phyloP scores from a whole-genome alignment of 257 asterid species.

The Voacanga thouarsii region DNA sequence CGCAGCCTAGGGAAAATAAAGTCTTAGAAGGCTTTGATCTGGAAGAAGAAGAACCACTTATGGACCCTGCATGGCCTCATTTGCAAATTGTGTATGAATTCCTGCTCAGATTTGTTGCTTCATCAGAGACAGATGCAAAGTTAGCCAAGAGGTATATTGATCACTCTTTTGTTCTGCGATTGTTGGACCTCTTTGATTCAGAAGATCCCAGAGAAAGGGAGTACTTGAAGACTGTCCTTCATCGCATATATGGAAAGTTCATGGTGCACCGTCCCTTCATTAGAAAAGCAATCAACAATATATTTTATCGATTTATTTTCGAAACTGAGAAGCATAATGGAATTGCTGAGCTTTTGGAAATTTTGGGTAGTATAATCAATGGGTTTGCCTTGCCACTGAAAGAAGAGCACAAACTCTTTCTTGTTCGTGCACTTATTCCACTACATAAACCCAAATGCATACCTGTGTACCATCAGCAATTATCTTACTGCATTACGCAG shows the following conservation, averaged over 20 bases:
- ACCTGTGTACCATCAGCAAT: constrained; percentile 47
- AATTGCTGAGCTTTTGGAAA: constrained; percentile 81
- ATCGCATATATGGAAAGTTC: constrained; percentile 89
- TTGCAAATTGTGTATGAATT: constrained; percentile 82
- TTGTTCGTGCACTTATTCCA: constrained; percentile 82
- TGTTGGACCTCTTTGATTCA: constrained; percentile 85
- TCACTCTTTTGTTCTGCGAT: constrained; percentile 66
- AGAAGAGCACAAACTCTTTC: constrained; percentile 93
- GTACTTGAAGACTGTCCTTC: constrained; percentile 82
- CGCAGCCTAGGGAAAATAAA: constrained; percentile 71
- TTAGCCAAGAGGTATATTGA: constrained; percentile 86
- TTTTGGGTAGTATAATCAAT: constrained; percentile 88
- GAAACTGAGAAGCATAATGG: constrained; percentile 93
- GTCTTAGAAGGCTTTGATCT: constrained; percentile 62
- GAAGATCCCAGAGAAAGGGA: constrained; percentile 97
- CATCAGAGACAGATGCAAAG: constrained; percentile 88
- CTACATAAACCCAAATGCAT: constrained; percentile 59
- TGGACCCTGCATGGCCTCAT: constrained; percentile 94
- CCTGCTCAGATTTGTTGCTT: constrained; percentile 77
- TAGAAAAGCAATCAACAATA: constrained; percentile 73
- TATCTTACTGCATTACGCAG: constrained; percentile 47
- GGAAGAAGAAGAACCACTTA: constrained; percentile 87
- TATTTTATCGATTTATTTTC: constrained; percentile 72
- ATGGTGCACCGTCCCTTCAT: constrained; percentile 97
- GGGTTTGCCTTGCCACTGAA: constrained; percentile 86